Evolutionary conservation across 805 yeast species (phyloP).

Genomic region (Kazachstania psychrophila): DNA sequence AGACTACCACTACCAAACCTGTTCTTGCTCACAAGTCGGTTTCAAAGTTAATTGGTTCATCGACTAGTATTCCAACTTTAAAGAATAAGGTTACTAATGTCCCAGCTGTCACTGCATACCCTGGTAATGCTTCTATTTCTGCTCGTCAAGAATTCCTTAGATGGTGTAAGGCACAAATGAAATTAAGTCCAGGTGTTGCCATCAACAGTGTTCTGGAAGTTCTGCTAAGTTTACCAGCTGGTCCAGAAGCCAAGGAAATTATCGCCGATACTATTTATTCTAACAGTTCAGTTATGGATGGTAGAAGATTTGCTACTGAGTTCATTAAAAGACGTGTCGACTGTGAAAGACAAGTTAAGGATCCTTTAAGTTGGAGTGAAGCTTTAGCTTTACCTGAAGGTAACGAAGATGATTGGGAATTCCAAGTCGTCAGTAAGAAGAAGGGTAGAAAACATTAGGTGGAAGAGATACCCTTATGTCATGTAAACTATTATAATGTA

Average conservation of each 20-base stretch:
- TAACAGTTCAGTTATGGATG: constrained; percentile 84
- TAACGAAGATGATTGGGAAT: constrained; percentile 48
- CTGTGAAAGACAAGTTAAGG: constrained; percentile 49
- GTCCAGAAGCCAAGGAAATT: constrained; percentile 66
- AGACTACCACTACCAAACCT: constrained; percentile 13
- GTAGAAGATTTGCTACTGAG: constrained; percentile 87
- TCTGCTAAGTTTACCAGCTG: constrained; percentile 70
- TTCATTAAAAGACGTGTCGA: constrained; percentile 67
- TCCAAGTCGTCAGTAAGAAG: constrained; percentile 59
- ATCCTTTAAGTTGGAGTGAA: constrained; percentile 61
- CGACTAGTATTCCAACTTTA: constrained; percentile 23
- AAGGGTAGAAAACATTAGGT: constrained; percentile 37
- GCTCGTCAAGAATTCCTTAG: constrained; percentile 53
- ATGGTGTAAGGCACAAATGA: constrained; percentile 65
- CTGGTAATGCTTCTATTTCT: constrained; percentile 31
- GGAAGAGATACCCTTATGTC: no score
- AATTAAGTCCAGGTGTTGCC: constrained; percentile 65
- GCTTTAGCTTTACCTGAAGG: constrained; percentile 44
- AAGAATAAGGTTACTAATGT: constrained; percentile 10
- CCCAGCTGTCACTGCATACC: constrained; percentile 16
- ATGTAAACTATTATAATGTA: no score
- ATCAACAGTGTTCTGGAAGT: constrained; percentile 71
- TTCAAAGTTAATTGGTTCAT: constrained; percentile 21
- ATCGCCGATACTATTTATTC: constrained; percentile 89
- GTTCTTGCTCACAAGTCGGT: constrained; percentile 9